These are phyloP conservation scores for Circinella umbellata DNA, from an alignment of 371 early-diverging fungal species.

Conservation along the genomic window DNA sequence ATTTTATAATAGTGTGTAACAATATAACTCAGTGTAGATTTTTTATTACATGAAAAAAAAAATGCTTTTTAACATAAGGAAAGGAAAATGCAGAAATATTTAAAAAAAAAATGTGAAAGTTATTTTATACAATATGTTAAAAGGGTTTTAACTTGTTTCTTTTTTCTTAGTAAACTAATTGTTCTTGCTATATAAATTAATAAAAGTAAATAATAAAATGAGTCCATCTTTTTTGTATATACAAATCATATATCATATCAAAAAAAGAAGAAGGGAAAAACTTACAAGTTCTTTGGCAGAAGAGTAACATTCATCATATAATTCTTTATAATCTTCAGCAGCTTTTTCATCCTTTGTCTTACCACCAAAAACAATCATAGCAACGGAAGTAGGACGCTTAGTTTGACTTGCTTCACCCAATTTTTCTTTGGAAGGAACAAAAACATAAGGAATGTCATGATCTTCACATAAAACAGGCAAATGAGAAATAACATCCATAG, in stretches of 20 bases:
- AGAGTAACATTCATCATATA: constrained; percentile 76
- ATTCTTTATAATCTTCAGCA: constrained; percentile 84
- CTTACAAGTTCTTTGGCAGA: constrained; percentile 72
- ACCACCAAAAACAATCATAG: constrained; percentile 88
- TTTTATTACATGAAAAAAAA: too few relatives aligned
- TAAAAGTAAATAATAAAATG: too few relatives aligned
- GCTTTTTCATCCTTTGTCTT: constrained; percentile 71
- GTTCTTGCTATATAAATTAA: not conserved
- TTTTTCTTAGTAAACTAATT: constrained; percentile 2
- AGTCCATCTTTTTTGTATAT: too few relatives aligned
- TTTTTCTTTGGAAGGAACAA: constrained; percentile 93
- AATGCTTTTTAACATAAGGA: not conserved
- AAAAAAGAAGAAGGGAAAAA: not conserved
- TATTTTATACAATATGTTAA: not conserved
- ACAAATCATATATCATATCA: too few relatives aligned
- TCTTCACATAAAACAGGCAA: constrained; percentile 98
- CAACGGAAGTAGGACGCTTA: constrained; percentile 92
- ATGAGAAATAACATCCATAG: constrained; percentile 97
- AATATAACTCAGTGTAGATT: too few relatives aligned
- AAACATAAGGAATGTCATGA: constrained; percentile 84
- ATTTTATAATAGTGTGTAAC: too few relatives aligned
- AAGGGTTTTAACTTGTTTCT: too few relatives aligned
- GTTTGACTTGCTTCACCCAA: constrained; percentile 91
- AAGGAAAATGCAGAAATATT: not conserved
- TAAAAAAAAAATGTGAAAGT: not conserved